Conservation (phyloP, 2,329 filamentous ascomycete genomes). For the Ophiocordyceps camponoti-floridani region DNA sequence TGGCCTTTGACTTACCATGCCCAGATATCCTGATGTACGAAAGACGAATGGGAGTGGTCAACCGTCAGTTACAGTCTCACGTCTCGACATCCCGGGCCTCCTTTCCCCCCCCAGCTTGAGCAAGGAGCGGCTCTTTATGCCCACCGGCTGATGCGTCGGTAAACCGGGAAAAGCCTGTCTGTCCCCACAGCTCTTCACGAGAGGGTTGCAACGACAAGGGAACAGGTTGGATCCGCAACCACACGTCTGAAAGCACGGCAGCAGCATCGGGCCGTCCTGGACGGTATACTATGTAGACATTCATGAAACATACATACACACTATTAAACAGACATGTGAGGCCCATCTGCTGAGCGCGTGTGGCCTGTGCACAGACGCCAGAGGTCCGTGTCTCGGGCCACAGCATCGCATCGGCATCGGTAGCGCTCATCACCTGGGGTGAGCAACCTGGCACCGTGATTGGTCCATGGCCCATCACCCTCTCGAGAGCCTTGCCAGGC, state of each 20-base stretch:
- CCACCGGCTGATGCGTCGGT: background rate
- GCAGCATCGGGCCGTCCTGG: background rate
- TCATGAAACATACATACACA: background rate
- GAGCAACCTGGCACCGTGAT: background rate
- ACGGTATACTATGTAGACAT: background rate
- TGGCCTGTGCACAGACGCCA: background rate
- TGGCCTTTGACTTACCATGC: background rate
- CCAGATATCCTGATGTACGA: background rate
- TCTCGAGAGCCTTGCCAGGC: background rate
- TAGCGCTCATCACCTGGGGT: background rate
- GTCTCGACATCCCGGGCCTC: too few relatives aligned
- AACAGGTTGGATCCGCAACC: slow-evolving; percentile 1
- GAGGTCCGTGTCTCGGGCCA: background rate
- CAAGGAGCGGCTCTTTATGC: background rate
- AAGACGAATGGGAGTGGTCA: background rate
- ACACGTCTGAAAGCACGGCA: slow-evolving; percentile 1
- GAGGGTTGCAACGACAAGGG: slow-evolving; percentile 1
- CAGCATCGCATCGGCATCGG: background rate
- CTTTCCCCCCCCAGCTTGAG: background rate
- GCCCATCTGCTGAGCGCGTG: background rate
- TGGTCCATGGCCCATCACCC: background rate
- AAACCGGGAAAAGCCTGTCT: too few relatives aligned
- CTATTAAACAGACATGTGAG: background rate
- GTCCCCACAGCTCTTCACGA: too few relatives aligned
- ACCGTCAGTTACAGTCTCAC: background rate